Conservation (phyloP, 2,329 filamentous ascomycete genomes). For the Xylariales sp. region DNA sequence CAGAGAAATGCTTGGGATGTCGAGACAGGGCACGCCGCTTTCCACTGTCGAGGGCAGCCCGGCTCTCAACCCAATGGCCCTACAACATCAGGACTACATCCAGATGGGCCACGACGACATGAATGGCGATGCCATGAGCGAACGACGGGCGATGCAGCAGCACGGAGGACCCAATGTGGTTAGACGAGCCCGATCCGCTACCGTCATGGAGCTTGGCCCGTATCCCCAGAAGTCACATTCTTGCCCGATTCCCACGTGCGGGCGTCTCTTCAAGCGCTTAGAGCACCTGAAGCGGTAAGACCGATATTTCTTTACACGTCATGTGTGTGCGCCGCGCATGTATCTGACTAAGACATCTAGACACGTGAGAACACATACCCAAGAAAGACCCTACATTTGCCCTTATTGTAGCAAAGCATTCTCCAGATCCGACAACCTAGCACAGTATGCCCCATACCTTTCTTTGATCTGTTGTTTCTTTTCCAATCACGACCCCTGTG, state of each 20-base stretch:
- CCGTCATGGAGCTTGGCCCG: constrained; percentile 91
- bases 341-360: constrained; percentile 56
- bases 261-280: constrained; percentile 95
- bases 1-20: constrained; percentile 76
- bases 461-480: constrained; percentile 32
- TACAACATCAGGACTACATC: constrained; percentile 67
- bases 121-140: constrained; percentile 51
- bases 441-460: constrained; percentile 66
- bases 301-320: constrained; percentile 33
- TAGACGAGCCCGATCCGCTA: constrained; percentile 87
- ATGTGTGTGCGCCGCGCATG: constrained; percentile 35
- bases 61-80: constrained; percentile 63
- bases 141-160: constrained; percentile 65
- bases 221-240: constrained; percentile 98
- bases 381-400: constrained; percentile 98
- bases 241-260: constrained; percentile 97
- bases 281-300: constrained; percentile 98
- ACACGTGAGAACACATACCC: constrained; percentile 98
- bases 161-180: constrained; percentile 72
- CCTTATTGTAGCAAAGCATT: constrained; percentile 98
- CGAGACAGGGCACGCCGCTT: constrained; percentile 85
- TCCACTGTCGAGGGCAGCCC: constrained; percentile 81
- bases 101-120: constrained; percentile 60
- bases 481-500: constrained; percentile 31
- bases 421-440: constrained; percentile 96